Evolutionary conservation across 2,329 filamentous ascomycete species (phyloP), one percentile per base, ranked within the genome.

Genomic region (Fusarium ambrosium): DNA sequence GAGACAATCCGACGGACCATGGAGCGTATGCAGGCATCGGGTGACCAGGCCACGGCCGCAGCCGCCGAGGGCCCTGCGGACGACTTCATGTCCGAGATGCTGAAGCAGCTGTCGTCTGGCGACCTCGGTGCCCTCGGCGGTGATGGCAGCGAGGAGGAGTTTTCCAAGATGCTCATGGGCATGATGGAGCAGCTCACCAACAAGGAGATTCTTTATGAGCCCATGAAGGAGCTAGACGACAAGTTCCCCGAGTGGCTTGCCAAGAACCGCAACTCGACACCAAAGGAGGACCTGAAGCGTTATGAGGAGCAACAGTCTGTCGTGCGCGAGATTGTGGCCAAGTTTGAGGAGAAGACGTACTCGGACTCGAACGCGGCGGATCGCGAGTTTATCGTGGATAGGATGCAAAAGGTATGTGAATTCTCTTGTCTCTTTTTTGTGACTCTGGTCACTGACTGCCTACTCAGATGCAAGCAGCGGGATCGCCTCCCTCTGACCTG

Each of bases 161-260:
- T 98, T 79, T 95, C 94, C 67, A 96, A 97, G 85, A 95, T 98
- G 91, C 90, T 99, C 69, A 91, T 97, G 89, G 94, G 94, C 64
- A 98, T 98, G 95, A 98, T 99, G 96, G 95, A 98, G 85, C 95
- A 99, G 83, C 89, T 99, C 73, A 98, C 97, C 4, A 98, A 97
- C 84, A 98, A 98, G 86, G 97, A 98, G 77, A 98, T 99, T 73
- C 85, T 99, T 61, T 98, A 98, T 82, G 96, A 99, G 85, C 97
- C 97, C 3, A 98, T 99, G 95, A 98, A 98, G 86, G 97, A 99
- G 84, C 87, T 99, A 58, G 87, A 97, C 82, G 93, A 94, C 63
- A 98, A 98, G 84, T 99, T 97, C 80, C 96, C 95, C 0, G 91
- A 85, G 3, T 99, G 97, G 96, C 88, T 99, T 82, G 89, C 90